Evolutionary conservation across 164 flowering plant species (phyloP).

Genomic region (Tetracentron sinense): DNA sequence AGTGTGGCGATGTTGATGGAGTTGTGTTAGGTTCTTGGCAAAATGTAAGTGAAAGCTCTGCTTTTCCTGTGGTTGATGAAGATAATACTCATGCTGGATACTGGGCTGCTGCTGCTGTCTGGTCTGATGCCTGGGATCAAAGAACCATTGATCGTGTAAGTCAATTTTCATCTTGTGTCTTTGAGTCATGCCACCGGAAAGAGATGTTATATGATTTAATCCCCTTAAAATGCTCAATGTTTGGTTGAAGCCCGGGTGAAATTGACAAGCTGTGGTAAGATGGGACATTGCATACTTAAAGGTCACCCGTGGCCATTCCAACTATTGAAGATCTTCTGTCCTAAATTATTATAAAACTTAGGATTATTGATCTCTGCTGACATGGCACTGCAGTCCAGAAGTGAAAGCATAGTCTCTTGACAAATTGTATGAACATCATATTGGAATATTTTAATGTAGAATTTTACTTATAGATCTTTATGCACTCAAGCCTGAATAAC

Average conservation of each 20-base stretch:
- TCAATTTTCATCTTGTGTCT: constrained; percentile 6
- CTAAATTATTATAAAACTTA: too few species aligned
- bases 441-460: too few species aligned
- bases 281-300: neutral
- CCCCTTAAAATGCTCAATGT: neutral
- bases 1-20: constrained; percentile 94
- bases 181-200: neutral
- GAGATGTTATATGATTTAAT: neutral
- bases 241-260: neutral
- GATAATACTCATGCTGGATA: constrained; percentile 54
- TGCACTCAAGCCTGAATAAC: too few species aligned
- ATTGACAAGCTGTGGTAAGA: neutral
- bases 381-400: neutral
- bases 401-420: neutral
- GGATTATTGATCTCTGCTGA: neutral
- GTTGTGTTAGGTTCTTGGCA: constrained; percentile 87
- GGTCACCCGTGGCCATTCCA: neutral
- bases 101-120: constrained; percentile 91
- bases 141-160: constrained; percentile 88
- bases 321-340: neutral
- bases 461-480: too few species aligned
- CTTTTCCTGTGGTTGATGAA: constrained; percentile 40
- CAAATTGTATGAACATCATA: neutral
- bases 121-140: constrained; percentile 91
- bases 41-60: constrained; percentile 32